phyloP scores from a whole-genome alignment of 192 early-diverging fungal species.

The Gamsiella multidivaricata region DNA sequence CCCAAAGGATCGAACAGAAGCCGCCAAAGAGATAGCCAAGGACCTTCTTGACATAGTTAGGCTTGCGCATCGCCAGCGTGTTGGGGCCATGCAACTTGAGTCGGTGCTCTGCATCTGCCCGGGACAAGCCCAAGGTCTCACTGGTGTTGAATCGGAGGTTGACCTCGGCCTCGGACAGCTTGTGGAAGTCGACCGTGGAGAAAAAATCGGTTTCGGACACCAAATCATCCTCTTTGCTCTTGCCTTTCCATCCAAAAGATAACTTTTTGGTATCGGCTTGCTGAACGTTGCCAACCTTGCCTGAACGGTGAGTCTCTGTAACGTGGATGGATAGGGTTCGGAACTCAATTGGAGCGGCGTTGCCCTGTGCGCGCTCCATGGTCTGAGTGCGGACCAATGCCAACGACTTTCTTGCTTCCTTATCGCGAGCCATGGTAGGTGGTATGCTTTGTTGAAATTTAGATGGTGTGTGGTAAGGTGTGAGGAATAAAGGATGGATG shows the following conservation, averaged over 20 bases:
- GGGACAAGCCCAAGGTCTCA: slow-evolving; percentile 37
- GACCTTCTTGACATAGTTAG: slow-evolving; percentile 55
- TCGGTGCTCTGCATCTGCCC: slow-evolving; percentile 38
- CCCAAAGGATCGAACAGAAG: slow-evolving; percentile 77
- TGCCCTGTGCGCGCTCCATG: slow-evolving; percentile 41
- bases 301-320: slow-evolving; percentile 43
- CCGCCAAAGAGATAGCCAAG: slow-evolving; percentile 72
- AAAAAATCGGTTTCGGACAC: slow-evolving; percentile 46
- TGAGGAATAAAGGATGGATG: too few relatives aligned
- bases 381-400: slow-evolving; percentile 31
- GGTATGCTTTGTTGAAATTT: too few relatives aligned
- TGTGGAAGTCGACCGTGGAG: slow-evolving; percentile 50
- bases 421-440: slow-evolving; percentile 18
- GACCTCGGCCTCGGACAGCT: slow-evolving; percentile 51
- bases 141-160: slow-evolving; percentile 49
- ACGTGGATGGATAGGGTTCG: slow-evolving; percentile 59
- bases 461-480: too few relatives aligned
- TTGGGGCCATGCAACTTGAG: slow-evolving; percentile 56
- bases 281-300: slow-evolving; percentile 8
- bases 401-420: slow-evolving; percentile 21
- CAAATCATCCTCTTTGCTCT: slow-evolving; percentile 18
- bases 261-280: not conserved
- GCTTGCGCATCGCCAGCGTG: slow-evolving; percentile 45
- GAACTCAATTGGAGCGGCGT: slow-evolving; percentile 54
- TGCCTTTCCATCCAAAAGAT: slow-evolving; percentile 1